Evolutionary conservation across 2,329 filamentous ascomycete species (phyloP).

Genomic region (Fusarium pseudoanthophilum): DNA sequence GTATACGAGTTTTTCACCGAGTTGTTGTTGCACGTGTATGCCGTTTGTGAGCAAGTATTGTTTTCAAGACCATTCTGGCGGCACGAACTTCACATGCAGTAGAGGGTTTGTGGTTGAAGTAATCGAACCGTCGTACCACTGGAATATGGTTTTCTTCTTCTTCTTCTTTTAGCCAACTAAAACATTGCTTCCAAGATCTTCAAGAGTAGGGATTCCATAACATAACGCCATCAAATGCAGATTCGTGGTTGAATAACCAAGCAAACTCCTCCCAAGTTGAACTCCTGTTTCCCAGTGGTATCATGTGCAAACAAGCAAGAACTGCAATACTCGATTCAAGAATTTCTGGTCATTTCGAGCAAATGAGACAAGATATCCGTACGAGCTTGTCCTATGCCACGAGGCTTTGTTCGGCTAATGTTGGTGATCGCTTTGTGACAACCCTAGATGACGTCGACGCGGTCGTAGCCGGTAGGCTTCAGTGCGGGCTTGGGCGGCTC

Average conservation of each 20-base stretch:
- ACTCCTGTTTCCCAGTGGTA: constrained; percentile 24
- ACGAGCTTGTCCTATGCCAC: background rate
- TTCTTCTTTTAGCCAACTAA: background rate
- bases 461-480: constrained; percentile 81
- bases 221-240: background rate
- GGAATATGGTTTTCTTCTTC: background rate
- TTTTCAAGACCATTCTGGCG: background rate
- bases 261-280: background rate
- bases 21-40: background rate
- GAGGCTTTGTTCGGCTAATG: background rate
- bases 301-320: constrained; percentile 6
- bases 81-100: background rate
- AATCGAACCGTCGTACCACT: constrained; percentile 10
- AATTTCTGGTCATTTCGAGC: background rate
- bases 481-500: constrained; percentile 72
- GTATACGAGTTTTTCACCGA: background rate
- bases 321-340: background rate
- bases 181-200: background rate
- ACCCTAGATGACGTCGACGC: constrained; percentile 77
- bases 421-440: background rate
- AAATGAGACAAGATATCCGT: constrained; percentile 4
- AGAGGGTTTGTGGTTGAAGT: background rate
- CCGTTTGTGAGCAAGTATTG: background rate
- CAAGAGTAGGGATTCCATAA: constrained; percentile 28
- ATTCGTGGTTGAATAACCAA: background rate